Evolutionary conservation across 2,329 filamentous ascomycete species (phyloP).

Genomic region (Ramularia collo-cygni): DNA sequence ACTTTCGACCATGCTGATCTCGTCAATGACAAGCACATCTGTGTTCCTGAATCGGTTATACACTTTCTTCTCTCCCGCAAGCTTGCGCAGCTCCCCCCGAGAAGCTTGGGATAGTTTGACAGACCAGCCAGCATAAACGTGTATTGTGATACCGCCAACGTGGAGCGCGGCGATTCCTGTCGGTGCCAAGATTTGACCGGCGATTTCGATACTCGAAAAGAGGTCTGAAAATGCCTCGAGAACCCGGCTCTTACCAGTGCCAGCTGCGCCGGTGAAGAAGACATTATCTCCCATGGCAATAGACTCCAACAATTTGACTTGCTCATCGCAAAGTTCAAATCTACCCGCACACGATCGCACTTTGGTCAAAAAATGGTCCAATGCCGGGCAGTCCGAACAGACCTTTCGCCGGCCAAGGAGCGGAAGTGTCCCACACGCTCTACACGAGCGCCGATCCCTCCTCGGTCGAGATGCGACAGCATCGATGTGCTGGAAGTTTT

Average conservation of each 20-base stretch:
- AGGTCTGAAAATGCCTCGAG: constrained; percentile 42
- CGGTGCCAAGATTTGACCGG: constrained; percentile 47
- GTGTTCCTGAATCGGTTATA: constrained; percentile 26
- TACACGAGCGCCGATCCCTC: background rate
- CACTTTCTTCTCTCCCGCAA: constrained; percentile 32
- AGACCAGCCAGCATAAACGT: constrained; percentile 51
- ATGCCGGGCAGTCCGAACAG: constrained; percentile 31
- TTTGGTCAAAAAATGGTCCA: constrained; percentile 37
- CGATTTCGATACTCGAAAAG: constrained; percentile 22
- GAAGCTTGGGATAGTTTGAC: constrained; percentile 39
- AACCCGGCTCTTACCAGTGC: constrained; percentile 53
- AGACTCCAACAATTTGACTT: constrained; percentile 2
- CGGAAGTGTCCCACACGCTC: constrained; percentile 1
- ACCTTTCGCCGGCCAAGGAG: background rate
- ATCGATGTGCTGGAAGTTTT: too few relatives aligned
- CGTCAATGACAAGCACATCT: constrained; percentile 56
- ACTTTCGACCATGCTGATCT: constrained; percentile 60
- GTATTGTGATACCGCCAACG: constrained; percentile 50
- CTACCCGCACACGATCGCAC: constrained; percentile 19
- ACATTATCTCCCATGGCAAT: constrained; percentile 48
- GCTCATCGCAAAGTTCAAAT: constrained; percentile 5
- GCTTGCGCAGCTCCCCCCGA: constrained; percentile 23
- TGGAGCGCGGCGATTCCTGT: constrained; percentile 54
- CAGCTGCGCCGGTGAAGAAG: constrained; percentile 59
- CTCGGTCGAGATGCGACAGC: too few relatives aligned